These are phyloP conservation scores for Solanum bulbocastanum DNA, from an alignment of 257 asterid species.

Conservation along the genomic window DNA sequence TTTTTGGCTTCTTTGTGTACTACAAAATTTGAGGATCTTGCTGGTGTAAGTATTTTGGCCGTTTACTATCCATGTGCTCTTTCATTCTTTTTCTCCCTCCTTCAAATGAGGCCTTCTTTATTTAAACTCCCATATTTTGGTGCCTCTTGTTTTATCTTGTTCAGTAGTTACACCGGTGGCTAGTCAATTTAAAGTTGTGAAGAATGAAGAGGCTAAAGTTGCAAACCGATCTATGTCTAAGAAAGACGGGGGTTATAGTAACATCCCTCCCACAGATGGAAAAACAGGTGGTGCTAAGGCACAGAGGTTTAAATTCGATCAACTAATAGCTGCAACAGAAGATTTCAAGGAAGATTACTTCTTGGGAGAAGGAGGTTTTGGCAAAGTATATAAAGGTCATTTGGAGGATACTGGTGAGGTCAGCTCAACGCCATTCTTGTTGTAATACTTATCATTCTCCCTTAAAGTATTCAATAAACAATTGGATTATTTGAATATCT, in stretches of 20 bases:
- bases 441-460: not conserved
- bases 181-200: conserved; percentile 17
- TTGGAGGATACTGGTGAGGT: conserved; percentile 48
- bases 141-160: conserved; percentile 4
- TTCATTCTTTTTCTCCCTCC: not conserved
- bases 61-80: not conserved
- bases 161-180: conserved; percentile 22
- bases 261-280: conserved; percentile 4
- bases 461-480: not conserved
- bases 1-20: not conserved
- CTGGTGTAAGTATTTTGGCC: not conserved
- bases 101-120: not conserved
- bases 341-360: conserved; percentile 41
- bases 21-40: not conserved
- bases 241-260: not conserved
- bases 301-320: conserved; percentile 13
- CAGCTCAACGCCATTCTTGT: conserved; percentile 3
- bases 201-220: conserved; percentile 23
- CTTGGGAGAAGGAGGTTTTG: conserved; percentile 78
- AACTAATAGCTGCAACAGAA: conserved; percentile 43
- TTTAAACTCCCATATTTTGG: not conserved
- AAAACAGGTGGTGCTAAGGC: conserved; percentile 11
- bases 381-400: conserved; percentile 55
- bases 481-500: not conserved
- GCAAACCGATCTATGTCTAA: conserved; percentile 19